Evolutionary conservation across 2,329 filamentous ascomycete genomes (phyloP).

Genomic region (Fusarium chuoi): DNA sequence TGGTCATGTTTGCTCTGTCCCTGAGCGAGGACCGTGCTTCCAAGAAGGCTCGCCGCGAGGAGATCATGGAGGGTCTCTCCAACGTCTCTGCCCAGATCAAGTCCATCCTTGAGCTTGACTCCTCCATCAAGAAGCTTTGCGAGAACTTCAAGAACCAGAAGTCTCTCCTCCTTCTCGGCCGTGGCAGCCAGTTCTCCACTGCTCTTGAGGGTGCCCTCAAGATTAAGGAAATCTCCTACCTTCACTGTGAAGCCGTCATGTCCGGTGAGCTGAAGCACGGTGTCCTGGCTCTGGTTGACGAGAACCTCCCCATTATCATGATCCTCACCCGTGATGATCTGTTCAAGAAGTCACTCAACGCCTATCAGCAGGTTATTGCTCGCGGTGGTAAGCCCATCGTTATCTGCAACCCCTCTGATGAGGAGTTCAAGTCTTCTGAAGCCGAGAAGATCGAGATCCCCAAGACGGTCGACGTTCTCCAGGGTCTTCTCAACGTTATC

Average conservation of each 20-base stretch:
- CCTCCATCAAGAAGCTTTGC: constrained; percentile 94
- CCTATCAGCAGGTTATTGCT: constrained; percentile 99
- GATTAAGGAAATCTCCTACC: constrained; percentile 99
- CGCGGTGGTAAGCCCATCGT: constrained; percentile 96
- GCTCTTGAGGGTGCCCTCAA: constrained; percentile 97
- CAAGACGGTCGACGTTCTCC: constrained; percentile 92
- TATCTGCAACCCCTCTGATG: constrained; percentile 92
- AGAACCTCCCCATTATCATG: constrained; percentile 99
- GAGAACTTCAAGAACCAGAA: constrained; percentile 97
- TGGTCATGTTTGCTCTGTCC: constrained; percentile 99
- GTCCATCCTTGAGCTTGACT: constrained; percentile 89
- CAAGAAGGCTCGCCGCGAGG: constrained; percentile 89
- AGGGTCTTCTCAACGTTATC: constrained; percentile 97
- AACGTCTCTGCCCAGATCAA: constrained; percentile 92
- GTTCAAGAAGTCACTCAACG: constrained; percentile 99
- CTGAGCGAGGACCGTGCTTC: constrained; percentile 96
- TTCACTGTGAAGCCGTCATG: constrained; percentile 99
- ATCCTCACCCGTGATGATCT: constrained; percentile 96
- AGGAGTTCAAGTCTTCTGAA: constrained; percentile 87
- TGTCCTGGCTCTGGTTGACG: constrained; percentile 95
- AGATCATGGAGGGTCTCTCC: constrained; percentile 94
- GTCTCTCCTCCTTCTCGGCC: constrained; percentile 90
- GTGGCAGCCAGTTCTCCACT: constrained; percentile 96
- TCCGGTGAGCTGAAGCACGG: constrained; percentile 99
- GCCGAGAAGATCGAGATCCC: constrained; percentile 98